phyloP scores from a whole-genome alignment of 805 yeast genomes.

The Sugiyamaella marilandica region DNA sequence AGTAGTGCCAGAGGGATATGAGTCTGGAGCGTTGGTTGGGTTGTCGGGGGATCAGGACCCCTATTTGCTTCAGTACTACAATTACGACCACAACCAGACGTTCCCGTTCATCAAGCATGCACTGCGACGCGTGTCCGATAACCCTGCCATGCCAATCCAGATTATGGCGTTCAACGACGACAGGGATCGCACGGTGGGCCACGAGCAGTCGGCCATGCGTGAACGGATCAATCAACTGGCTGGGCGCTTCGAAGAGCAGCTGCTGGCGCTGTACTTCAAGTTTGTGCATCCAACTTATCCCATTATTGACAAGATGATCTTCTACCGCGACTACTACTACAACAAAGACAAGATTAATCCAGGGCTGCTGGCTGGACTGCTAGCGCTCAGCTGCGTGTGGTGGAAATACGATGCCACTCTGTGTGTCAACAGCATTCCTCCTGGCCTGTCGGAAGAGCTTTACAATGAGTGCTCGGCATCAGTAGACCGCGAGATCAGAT shows the following conservation, averaged over 20 bases:
- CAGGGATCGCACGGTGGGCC: constrained; percentile 10
- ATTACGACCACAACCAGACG: constrained; percentile 19
- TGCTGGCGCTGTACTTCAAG: constrained; percentile 31
- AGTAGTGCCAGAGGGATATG: constrained; percentile 24
- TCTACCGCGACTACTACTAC: constrained; percentile 29
- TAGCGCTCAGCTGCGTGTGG: constrained; percentile 33
- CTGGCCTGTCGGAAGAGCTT: constrained; percentile 23
- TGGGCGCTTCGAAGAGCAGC: constrained; percentile 24
- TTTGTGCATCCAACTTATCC: constrained; percentile 35
- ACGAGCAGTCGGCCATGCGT: constrained; percentile 17
- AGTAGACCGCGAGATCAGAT: constrained; percentile 29
- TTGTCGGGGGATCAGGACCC: constrained; percentile 33
- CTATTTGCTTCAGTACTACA: constrained; percentile 25
- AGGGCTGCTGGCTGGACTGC: constrained; percentile 32
- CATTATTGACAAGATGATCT: constrained; percentile 30
- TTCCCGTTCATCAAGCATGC: constrained; percentile 29
- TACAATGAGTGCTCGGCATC: constrained; percentile 27
- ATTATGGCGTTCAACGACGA: constrained; percentile 24
- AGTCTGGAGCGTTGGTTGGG: constrained; percentile 28
- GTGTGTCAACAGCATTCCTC: constrained; percentile 30
- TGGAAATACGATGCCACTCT: constrained; percentile 34
- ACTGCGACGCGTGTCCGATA: constrained; percentile 22
- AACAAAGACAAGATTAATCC: constrained; percentile 26
- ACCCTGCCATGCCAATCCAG: constrained; percentile 25
- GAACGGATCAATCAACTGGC: constrained; percentile 15